phyloP scores from a whole-genome alignment of 1,284 basidiomycete species.

The Ceratobasidium sp. region DNA sequence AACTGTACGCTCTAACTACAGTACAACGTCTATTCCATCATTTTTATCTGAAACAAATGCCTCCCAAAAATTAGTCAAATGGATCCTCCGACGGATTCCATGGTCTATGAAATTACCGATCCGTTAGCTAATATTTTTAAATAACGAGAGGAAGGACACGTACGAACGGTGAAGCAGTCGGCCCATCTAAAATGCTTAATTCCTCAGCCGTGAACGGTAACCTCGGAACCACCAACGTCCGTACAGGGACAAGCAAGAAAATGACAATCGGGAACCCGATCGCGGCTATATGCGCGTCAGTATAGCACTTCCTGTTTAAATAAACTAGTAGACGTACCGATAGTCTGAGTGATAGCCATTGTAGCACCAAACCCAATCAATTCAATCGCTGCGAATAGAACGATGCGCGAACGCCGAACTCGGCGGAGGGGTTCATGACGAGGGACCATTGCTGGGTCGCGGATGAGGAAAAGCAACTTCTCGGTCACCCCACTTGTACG shows the following conservation, averaged over 20 bases:
- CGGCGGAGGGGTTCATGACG: slow-evolving; percentile 73
- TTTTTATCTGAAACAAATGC: no score
- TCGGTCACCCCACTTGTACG: slow-evolving; percentile 85
- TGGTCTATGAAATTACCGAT: slow-evolving; percentile 54
- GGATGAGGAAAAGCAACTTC: slow-evolving; percentile 84
- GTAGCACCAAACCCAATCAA: slow-evolving; percentile 89
- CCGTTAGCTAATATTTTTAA: no score
- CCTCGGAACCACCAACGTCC: slow-evolving; percentile 77
- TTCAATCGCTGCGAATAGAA: slow-evolving; percentile 84
- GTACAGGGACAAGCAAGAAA: slow-evolving; percentile 84
- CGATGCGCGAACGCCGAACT: slow-evolving; percentile 79
- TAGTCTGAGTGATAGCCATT: slow-evolving; percentile 92
- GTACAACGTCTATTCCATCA: no score
- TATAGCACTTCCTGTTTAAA: not conserved
- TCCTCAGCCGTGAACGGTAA: slow-evolving; percentile 85
- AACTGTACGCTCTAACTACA: no score
- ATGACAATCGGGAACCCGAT: slow-evolving; percentile 95
- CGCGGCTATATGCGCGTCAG: slow-evolving; percentile 63
- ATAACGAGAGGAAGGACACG: slow-evolving; percentile 55
- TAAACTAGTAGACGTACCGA: slow-evolving; percentile 63
- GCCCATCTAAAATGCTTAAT: slow-evolving; percentile 85
- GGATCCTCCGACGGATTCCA: slow-evolving; percentile 64
- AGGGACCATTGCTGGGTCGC: slow-evolving; percentile 73
- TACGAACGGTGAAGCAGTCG: slow-evolving; percentile 84
- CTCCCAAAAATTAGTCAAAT: no score